Percentiles rank a stretch among this genome's conserved stretches.
Evolutionary conservation across 176 grass and related monocot species (phyloP).

Genomic region (Saccharum spontaneum): DNA sequence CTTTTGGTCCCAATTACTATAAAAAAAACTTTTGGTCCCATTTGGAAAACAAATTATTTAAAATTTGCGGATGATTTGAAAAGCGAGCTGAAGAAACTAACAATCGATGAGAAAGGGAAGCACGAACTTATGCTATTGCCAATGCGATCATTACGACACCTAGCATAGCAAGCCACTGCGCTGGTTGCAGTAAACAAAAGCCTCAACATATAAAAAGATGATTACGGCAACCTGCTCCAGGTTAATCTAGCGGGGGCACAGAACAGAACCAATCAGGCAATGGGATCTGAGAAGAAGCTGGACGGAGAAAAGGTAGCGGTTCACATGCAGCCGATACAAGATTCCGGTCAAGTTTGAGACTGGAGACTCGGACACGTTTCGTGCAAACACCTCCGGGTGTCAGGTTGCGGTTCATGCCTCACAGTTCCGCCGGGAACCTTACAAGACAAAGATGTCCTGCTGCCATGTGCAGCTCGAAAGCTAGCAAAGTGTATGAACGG

Average conservation of each 20-base stretch:
- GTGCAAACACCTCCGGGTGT: conserved; percentile 30
- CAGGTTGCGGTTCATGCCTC: conserved; percentile 21
- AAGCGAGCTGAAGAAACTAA: neutral
- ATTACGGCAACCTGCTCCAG: conserved; percentile 13
- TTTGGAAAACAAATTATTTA: neutral
- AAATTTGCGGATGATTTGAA: neutral
- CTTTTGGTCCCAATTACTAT: neutral
- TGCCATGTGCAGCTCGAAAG: conserved; percentile 38
- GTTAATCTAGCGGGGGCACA: neutral
- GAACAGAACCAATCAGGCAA: neutral
- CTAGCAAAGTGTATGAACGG: neutral
- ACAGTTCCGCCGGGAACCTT: neutral
- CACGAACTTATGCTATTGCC: neutral
- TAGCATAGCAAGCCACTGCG: conserved; percentile 14
- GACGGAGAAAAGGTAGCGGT: neutral
- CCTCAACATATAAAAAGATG: conserved; percentile 21
- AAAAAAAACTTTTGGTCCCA: no score
- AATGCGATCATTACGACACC: conserved; percentile 1
- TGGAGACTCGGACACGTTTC: neutral
- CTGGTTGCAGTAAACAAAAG: conserved; percentile 6
- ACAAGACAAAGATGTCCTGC: conserved; percentile 23
- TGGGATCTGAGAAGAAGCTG: conserved; percentile 26
- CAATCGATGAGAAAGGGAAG: neutral
- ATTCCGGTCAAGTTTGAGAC: conserved; percentile 8
- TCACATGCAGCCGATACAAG: conserved; percentile 40